Evolutionary conservation across 805 yeast genomes (phyloP).

Genomic region (Metschnikowia santaceciliae): DNA sequence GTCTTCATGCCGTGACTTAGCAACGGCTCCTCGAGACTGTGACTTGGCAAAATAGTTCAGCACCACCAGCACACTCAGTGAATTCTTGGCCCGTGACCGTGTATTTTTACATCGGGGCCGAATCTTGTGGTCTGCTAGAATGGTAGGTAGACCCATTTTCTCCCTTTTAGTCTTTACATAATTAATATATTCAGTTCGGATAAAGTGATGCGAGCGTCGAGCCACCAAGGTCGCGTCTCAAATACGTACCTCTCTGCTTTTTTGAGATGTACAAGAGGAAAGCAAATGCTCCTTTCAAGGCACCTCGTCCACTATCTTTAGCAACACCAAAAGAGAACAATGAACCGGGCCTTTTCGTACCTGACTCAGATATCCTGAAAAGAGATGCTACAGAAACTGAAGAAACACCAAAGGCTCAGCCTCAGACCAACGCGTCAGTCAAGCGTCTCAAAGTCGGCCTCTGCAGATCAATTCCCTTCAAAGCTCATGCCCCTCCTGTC

Average conservation of each 20-base stretch:
- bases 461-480: not conserved
- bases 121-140: not conserved
- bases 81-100: not conserved
- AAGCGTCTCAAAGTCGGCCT: not conserved
- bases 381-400: not conserved
- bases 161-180: not conserved
- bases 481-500: not conserved
- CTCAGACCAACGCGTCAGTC: not conserved
- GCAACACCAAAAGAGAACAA: not conserved
- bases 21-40: too few species aligned
- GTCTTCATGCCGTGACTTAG: not conserved
- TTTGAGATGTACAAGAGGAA: slow-evolving; percentile 17
- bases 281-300: slow-evolving; percentile 49
- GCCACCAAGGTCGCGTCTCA: slow-evolving; percentile 1
- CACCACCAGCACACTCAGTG: not conserved
- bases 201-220: not conserved
- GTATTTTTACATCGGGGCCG: not conserved
- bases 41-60: not conserved
- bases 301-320: slow-evolving; percentile 34
- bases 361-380: slow-evolving; percentile 1
- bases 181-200: not conserved
- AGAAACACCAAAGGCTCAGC: not conserved
- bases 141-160: not conserved
- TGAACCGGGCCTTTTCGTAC: slow-evolving; percentile 1
- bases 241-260: slow-evolving; percentile 1